phyloP scores from a whole-genome alignment of 2,329 filamentous ascomycete genomes.

The Colletotrichum agaves region DNA sequence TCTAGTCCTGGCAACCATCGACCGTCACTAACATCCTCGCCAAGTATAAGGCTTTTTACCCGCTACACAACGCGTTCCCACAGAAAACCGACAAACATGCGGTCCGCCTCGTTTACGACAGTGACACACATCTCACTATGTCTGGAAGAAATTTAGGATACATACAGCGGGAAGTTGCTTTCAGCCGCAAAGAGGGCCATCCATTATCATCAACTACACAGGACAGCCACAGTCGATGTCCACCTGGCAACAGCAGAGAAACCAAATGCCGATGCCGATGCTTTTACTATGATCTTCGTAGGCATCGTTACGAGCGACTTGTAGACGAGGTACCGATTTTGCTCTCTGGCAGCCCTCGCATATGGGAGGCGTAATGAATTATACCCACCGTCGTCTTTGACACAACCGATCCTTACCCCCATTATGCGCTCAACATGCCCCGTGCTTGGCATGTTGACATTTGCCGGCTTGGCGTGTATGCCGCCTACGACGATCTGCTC shows the following conservation, averaged over 20 bases:
- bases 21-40: background rate
- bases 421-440: background rate
- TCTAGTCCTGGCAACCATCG: background rate
- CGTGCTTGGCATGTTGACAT: conserved; percentile 8
- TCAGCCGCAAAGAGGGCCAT: too few relatives aligned
- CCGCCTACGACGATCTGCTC: background rate
- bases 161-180: too few relatives aligned
- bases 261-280: background rate
- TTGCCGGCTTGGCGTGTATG: background rate
- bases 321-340: background rate
- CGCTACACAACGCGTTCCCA: too few relatives aligned
- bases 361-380: background rate
- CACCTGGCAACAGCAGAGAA: too few relatives aligned
- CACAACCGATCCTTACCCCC: background rate
- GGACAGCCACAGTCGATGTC: too few relatives aligned
- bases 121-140: background rate
- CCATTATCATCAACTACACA: too few relatives aligned
- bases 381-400: background rate
- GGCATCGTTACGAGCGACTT: background rate
- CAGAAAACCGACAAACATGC: background rate
- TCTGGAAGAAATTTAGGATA: background rate
- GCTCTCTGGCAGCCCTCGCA: background rate
- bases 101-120: background rate
- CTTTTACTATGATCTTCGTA: background rate
- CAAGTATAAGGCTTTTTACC: background rate